These are phyloP conservation scores for Backusella australiensis DNA, from an alignment of 192 early-diverging fungal species.

Conservation along the genomic window DNA sequence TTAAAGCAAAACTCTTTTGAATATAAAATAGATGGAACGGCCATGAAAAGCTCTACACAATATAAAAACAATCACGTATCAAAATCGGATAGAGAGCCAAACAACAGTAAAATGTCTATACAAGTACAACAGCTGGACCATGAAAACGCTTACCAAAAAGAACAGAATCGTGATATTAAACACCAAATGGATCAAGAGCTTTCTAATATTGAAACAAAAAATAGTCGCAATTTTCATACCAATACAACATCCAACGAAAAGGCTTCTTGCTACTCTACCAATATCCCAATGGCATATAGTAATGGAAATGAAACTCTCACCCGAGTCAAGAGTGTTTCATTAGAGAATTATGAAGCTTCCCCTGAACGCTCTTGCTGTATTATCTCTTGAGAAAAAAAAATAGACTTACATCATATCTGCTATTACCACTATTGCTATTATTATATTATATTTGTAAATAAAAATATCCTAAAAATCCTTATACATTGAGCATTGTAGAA, in stretches of 20 bases:
- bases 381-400: not conserved
- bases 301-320: not conserved
- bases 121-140: not conserved
- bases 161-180: not conserved
- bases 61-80: not conserved
- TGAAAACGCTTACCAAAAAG: not conserved
- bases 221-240: not conserved
- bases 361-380: not conserved
- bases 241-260: not conserved
- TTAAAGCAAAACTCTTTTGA: not conserved
- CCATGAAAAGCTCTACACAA: not conserved
- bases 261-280: not conserved
- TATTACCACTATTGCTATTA: not conserved
- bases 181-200: not conserved
- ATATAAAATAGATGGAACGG: not conserved
- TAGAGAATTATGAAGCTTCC: not conserved
- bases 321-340: not conserved
- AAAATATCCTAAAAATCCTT: not conserved
- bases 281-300: not conserved
- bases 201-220: not conserved
- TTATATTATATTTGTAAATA: not conserved
- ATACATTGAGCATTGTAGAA: not conserved
- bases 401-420: not conserved
- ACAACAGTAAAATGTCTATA: not conserved
- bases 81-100: not conserved